Percentiles rank a stretch among this genome's conserved stretches.
Evolutionary conservation across 192 early-diverging fungal genomes (phyloP).

Genomic region (Entomortierella beljakovae): DNA sequence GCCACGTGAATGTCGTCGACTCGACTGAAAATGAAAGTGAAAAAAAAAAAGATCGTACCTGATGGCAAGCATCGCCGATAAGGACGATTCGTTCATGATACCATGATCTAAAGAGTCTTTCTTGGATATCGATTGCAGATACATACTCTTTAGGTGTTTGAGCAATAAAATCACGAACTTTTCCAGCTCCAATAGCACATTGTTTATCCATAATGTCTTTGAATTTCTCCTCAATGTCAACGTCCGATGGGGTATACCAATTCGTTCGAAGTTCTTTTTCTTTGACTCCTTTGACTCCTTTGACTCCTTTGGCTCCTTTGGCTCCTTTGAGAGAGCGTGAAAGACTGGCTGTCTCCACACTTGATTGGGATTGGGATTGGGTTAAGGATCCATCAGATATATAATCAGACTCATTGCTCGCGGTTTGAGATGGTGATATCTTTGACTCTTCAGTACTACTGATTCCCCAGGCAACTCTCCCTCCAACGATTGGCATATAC

Average conservation of each 20-base stretch:
- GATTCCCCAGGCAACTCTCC: slow-evolving; percentile 31
- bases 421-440: no score
- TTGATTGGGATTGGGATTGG: no score
- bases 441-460: slow-evolving; percentile 9
- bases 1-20: no score
- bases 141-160: slow-evolving; percentile 18
- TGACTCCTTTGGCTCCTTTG: background rate
- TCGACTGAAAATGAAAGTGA: no score
- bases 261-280: no score
- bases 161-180: slow-evolving; percentile 25
- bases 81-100: slow-evolving; percentile 33
- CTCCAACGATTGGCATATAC: slow-evolving; percentile 28
- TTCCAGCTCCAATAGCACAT: slow-evolving; percentile 21
- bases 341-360: no score
- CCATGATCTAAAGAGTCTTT: slow-evolving; percentile 36
- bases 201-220: slow-evolving; percentile 26
- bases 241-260: slow-evolving; percentile 8
- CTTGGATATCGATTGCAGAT: slow-evolving; percentile 14
- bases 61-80: slow-evolving; percentile 36
- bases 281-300: background rate
- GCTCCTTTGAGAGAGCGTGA: no score
- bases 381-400: no score
- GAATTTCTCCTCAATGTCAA: slow-evolving; percentile 19
- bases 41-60: slow-evolving; percentile 3
- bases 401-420: no score